Conservation (phyloP, 257 asterid species). For the Penstemon newberryi region DNA sequence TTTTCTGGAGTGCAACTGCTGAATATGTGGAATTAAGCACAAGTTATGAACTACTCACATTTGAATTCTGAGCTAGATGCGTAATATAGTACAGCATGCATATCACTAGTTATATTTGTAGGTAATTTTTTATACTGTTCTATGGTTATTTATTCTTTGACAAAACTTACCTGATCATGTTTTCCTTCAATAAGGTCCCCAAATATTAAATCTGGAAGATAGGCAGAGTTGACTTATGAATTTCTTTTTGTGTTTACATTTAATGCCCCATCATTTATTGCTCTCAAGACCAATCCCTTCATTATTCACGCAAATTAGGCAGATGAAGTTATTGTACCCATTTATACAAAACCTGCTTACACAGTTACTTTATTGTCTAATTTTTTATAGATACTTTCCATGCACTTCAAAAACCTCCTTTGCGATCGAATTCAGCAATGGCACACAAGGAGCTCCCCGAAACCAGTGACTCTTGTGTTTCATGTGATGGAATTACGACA, state of each 20-base stretch:
- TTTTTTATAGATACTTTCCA: constrained; percentile 54
- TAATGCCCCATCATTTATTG: constrained; percentile 8
- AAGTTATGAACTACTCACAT: constrained; percentile 5
- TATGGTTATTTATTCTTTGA: neutral
- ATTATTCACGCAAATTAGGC: constrained; percentile 20
- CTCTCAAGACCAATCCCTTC: neutral
- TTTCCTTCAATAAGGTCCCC: constrained; percentile 16
- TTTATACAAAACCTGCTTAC: constrained; percentile 1
- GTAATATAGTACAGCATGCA: constrained; percentile 3
- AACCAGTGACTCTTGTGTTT: constrained; percentile 35
- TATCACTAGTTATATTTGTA: neutral
- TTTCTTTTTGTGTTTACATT: constrained; percentile 1
- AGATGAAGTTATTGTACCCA: neutral
- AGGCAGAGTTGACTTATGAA: constrained; percentile 5
- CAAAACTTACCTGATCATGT: constrained; percentile 11
- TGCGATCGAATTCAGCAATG: constrained; percentile 36
- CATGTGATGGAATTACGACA: constrained; percentile 31
- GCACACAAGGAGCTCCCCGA: constrained; percentile 44
- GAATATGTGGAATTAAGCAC: neutral
- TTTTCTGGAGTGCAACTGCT: neutral
- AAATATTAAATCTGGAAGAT: constrained; percentile 9
- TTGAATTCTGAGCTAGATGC: constrained; percentile 6
- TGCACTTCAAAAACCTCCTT: constrained; percentile 51
- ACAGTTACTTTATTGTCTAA: constrained; percentile 22
- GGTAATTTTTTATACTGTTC: neutral